phyloP scores from a whole-genome alignment of 148 eudicot species.

The Silene latifolia region DNA sequence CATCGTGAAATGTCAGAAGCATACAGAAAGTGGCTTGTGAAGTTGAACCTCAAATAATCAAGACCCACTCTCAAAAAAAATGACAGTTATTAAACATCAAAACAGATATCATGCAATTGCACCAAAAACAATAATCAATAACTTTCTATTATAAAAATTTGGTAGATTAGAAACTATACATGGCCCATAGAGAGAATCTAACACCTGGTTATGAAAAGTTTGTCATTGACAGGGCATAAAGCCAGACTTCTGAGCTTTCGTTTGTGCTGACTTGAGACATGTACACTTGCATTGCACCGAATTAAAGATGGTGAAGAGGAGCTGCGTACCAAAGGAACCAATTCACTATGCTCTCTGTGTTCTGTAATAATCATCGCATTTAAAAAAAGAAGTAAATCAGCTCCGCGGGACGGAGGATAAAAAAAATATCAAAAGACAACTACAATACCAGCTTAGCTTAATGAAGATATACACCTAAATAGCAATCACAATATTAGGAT shows the following conservation, averaged over 20 bases:
- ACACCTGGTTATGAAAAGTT: conserved; percentile 80
- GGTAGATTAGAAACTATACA: neutral
- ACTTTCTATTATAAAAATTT: neutral
- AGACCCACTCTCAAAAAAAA: neutral
- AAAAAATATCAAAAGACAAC: neutral
- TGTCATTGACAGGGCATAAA: conserved; percentile 71
- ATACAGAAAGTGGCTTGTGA: neutral
- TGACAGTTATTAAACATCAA: neutral
- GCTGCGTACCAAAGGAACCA: conserved; percentile 55
- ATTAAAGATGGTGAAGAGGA: conserved; percentile 52
- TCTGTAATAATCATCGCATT: conserved; percentile 39
- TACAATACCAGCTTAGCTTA: neutral
- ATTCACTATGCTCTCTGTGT: conserved; percentile 63
- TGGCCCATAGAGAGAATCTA: neutral
- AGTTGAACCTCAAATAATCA: neutral
- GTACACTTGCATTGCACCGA: conserved; percentile 47
- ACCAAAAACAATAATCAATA: neutral
- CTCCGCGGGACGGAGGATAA: conserved; percentile 8
- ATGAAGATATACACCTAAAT: neutral
- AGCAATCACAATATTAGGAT: conserved; percentile 16
- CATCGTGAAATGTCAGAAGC: neutral
- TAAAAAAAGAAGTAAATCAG: conserved; percentile 11
- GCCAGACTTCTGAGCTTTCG: conserved; percentile 87
- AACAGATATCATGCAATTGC: neutral
- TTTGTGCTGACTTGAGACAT: conserved; percentile 81